A percentile compares a stretch with the other conserved stretches of the same genome.
Conservation (phyloP, 139 green algal genomes). For the Chlorella ohadii region DNA sequence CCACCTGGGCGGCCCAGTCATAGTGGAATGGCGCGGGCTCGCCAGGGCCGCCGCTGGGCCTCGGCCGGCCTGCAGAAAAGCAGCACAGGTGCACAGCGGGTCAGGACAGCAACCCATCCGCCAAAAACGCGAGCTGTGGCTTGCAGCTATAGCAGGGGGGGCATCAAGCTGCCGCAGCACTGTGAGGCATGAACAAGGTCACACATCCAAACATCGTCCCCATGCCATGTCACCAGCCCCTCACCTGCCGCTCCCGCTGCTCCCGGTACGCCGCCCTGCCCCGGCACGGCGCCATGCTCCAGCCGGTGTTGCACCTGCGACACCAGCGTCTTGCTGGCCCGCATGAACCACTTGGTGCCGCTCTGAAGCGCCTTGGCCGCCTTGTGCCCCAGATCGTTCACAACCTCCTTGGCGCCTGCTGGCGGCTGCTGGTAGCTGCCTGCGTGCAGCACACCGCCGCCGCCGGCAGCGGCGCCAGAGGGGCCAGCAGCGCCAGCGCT, state of each 20-base stretch:
- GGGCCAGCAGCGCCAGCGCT: background rate
- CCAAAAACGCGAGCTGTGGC: no score
- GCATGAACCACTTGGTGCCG: conserved; percentile 47
- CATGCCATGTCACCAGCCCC: background rate
- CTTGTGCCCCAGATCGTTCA: conserved; percentile 29
- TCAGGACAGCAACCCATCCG: no score
- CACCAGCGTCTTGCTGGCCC: conserved; percentile 43
- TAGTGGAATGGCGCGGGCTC: conserved; percentile 23
- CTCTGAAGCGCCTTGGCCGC: conserved; percentile 41
- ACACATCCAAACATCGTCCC: no score
- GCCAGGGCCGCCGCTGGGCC: background rate
- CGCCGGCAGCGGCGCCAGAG: background rate
- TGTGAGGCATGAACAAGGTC: no score
- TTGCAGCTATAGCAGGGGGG: no score
- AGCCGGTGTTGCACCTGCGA: conserved; percentile 40
- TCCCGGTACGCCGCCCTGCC: background rate
- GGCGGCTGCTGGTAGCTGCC: background rate
- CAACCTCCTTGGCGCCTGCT: background rate
- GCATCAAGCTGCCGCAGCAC: no score
- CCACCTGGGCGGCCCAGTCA: conserved; percentile 57
- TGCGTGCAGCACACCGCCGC: background rate
- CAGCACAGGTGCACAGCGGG: background rate
- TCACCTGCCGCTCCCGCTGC: background rate
- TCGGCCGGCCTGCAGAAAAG: background rate
- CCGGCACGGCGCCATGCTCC: background rate